Evolutionary conservation across 176 grass and related monocot genomes (phyloP).

Genomic region (Oryza officinalis): DNA sequence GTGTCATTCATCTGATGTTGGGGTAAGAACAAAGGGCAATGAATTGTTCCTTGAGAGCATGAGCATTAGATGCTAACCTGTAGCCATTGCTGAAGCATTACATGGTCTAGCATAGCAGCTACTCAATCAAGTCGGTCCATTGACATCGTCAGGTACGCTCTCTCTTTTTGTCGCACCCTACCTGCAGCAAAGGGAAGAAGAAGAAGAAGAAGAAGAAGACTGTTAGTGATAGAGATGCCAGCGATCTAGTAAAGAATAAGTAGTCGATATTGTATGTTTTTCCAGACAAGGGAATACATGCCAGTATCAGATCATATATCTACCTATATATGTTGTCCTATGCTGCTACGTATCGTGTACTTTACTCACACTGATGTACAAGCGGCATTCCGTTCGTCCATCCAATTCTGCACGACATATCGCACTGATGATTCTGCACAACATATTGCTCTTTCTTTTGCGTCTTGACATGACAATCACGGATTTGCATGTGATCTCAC

Average conservation of each 20-base stretch:
- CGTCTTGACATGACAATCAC: too few relatives aligned
- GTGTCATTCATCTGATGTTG: not conserved
- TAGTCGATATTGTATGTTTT: not conserved
- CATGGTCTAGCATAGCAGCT: not conserved
- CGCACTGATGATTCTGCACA: too few relatives aligned
- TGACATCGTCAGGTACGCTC: too few relatives aligned
- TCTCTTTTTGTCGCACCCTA: too few relatives aligned
- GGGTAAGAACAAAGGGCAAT: not conserved
- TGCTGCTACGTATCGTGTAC: too few relatives aligned
- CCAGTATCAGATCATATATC: not conserved
- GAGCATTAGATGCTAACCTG: conserved; percentile 11
- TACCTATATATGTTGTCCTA: too few relatives aligned
- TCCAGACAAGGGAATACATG: not conserved
- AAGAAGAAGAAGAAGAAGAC: too few relatives aligned
- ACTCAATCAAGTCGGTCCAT: not conserved
- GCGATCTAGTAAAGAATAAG: not conserved
- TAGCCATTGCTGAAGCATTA: not conserved
- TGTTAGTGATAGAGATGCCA: not conserved
- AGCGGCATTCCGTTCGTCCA: too few relatives aligned
- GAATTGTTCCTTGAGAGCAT: not conserved
- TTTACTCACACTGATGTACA: too few relatives aligned
- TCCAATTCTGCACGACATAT: too few relatives aligned
- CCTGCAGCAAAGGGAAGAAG: too few relatives aligned
- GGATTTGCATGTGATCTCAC: not conserved
- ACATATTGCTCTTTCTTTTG: too few relatives aligned